Percentiles rank a stretch among this genome's conserved stretches.
These are phyloP conservation scores for Monsonia emarginata DNA, from an alignment of 441 rosid species.

Conservation along the genomic window DNA sequence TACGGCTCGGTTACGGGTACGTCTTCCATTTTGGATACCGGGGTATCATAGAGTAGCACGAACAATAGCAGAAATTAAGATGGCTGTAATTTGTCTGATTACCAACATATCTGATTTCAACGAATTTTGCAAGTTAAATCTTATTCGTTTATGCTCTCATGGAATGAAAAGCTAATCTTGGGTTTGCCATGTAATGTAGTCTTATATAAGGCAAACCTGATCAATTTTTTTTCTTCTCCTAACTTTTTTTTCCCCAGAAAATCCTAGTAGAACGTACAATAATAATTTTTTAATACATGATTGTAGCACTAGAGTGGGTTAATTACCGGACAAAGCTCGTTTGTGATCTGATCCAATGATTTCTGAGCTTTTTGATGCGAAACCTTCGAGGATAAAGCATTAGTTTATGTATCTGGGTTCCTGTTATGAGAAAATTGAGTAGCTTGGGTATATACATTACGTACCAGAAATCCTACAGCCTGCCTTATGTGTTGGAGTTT, in stretches of 20 bases:
- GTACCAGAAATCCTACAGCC: slow-evolving; percentile 64
- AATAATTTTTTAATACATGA: too few relatives aligned
- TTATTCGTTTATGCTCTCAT: not conserved
- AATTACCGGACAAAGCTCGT: slow-evolving; percentile 52
- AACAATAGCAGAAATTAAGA: too few relatives aligned
- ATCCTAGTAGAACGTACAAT: too few relatives aligned
- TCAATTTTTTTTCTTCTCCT: not conserved
- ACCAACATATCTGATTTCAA: too few relatives aligned
- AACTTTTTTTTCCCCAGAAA: too few relatives aligned
- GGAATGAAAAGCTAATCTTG: not conserved
- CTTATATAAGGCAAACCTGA: not conserved
- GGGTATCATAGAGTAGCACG: too few relatives aligned
- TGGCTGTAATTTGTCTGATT: too few relatives aligned
- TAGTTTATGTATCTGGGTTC: not conserved
- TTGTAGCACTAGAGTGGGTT: slow-evolving; percentile 9
- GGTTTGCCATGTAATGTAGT: not conserved
- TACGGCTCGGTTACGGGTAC: too few relatives aligned
- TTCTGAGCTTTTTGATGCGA: slow-evolving; percentile 54
- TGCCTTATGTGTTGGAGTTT: slow-evolving; percentile 61
- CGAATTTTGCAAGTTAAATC: too few relatives aligned
- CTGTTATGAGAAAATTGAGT: slow-evolving; percentile 4
- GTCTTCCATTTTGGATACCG: too few relatives aligned
- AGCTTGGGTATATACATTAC: slow-evolving; percentile 11
- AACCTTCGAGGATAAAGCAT: slow-evolving; percentile 31
- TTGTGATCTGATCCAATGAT: slow-evolving; percentile 39